phyloP scores from a whole-genome alignment of 192 early-diverging fungal genomes.

The Coemansia sp. region DNA sequence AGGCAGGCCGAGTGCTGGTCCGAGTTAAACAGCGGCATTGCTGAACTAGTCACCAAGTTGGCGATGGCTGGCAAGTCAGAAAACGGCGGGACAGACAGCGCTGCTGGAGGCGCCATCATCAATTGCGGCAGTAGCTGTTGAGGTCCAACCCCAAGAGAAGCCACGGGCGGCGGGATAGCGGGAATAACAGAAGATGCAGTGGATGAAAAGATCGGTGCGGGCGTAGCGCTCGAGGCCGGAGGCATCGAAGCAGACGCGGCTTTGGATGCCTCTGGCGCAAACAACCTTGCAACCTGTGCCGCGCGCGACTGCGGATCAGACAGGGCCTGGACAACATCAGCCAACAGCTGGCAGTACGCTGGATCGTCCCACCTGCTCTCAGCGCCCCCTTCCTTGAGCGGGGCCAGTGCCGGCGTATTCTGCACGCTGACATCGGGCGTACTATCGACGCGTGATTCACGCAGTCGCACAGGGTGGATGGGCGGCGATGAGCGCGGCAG shows the following conservation, averaged over 20 bases:
- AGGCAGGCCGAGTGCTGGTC: not conserved
- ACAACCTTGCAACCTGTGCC: slow-evolving; percentile 28
- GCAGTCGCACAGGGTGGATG: slow-evolving; percentile 4
- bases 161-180: not conserved
- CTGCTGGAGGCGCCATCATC: not conserved
- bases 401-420: slow-evolving; percentile 9
- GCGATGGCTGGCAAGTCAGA: slow-evolving; percentile 6
- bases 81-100: not conserved
- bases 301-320: slow-evolving; percentile 40
- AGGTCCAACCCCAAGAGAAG: not conserved
- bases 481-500: slow-evolving; percentile 48
- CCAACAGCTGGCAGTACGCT: slow-evolving; percentile 44
- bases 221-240: not conserved
- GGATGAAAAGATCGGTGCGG: not conserved
- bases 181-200: not conserved
- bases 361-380: slow-evolving; percentile 33
- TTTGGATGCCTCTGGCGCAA: slow-evolving; percentile 3
- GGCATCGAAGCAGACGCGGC: not conserved
- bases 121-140: not conserved
- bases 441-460: not conserved
- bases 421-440: not conserved
- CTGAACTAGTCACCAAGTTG: slow-evolving; percentile 4
- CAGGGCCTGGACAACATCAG: slow-evolving; percentile 50
- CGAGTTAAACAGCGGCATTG: not conserved
- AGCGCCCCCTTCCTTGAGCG: not conserved